Base-by-base conservation (phyloP, 495 filamentous ascomycete genomes). In the Penicillium lagena region DNA sequence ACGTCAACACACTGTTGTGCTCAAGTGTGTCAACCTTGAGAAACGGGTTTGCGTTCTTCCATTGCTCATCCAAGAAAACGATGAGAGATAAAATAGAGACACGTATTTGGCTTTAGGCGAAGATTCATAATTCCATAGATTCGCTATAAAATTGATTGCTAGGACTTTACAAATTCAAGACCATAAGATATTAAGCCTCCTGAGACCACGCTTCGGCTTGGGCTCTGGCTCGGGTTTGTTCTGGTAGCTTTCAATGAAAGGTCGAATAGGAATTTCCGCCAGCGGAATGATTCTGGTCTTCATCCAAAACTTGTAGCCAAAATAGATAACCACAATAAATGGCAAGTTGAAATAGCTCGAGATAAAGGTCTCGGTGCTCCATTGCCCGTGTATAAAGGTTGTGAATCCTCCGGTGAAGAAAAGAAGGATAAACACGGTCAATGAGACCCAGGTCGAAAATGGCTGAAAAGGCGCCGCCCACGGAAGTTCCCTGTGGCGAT, bases 211-310 rank as follows among this genome's bases (percentile, higher is more conserved):
- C 28, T 50, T 56, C 1, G 51, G 55, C 9, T 35, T 29, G 1
- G 51, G 51, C 12, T 44, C 44, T 6, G 51, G 51, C 43, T 61
- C 58, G 7, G 58, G 58, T 17, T 61, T 58, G 11, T 54, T 40
- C 29, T 39, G 39, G 28, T 37, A 54, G 15, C 47, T 44, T 31
- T 59, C 52, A 22, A 62, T 59, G 31, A 56, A 59, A 9, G 47
- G 47, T 9, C 56, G 52, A 45, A 62, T 56, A 7, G 58, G 58
- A 10, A 83, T 75, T 12, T 74, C 65, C 42, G 68, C 66, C 36
- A 80, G 61, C 0, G 71, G 62, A 29, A 75, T 56, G 27, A 83
- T 62, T 51, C 68, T 75, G 0, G 77, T 81, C 52, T 70, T 79
- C 48, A 67, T 75, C 37, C 58, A 54, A n/a, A 69, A 51, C 44